Percentiles rank a stretch among this genome's conserved stretches.
These are phyloP conservation scores for Trichoderma asperellum DNA, from an alignment of 2,329 filamentous ascomycete species.

Conservation along the genomic window DNA sequence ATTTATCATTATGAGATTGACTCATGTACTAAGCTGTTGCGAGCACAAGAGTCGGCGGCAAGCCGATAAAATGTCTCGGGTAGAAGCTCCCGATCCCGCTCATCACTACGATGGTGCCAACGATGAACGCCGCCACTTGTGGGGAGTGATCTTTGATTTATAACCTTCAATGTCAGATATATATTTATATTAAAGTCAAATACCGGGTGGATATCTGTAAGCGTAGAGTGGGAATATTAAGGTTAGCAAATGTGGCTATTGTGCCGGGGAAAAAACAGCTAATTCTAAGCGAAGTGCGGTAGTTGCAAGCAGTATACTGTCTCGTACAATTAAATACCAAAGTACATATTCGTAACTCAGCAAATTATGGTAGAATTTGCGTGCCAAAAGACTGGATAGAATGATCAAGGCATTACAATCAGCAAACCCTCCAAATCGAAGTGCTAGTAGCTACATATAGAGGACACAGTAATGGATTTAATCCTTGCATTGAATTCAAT, in stretches of 20 bases:
- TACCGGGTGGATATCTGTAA: conserved; percentile 1
- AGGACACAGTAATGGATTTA: not conserved
- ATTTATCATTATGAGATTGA: not conserved
- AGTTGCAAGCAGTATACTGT: not conserved
- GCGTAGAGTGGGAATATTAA: not conserved
- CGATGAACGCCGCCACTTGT: not conserved
- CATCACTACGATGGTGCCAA: not conserved
- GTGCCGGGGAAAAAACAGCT: not conserved
- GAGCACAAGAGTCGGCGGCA: not conserved
- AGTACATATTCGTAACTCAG: too few relatives aligned
- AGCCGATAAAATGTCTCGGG: not conserved
- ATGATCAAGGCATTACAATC: not conserved
- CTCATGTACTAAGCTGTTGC: not conserved
- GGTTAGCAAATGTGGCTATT: conserved; percentile 15
- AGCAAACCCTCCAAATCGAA: not conserved
- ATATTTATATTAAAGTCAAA: not conserved
- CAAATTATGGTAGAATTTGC: too few relatives aligned
- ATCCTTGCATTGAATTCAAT: not conserved
- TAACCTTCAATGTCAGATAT: not conserved
- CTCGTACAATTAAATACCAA: not conserved
- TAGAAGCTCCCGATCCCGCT: not conserved
- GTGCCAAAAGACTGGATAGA: too few relatives aligned
- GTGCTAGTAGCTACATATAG: not conserved
- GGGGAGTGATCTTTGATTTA: conserved; percentile 19
- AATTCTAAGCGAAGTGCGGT: not conserved